These are phyloP conservation scores for Penicillium angulare DNA, from an alignment of 495 filamentous ascomycete genomes.

Conservation along the genomic window DNA sequence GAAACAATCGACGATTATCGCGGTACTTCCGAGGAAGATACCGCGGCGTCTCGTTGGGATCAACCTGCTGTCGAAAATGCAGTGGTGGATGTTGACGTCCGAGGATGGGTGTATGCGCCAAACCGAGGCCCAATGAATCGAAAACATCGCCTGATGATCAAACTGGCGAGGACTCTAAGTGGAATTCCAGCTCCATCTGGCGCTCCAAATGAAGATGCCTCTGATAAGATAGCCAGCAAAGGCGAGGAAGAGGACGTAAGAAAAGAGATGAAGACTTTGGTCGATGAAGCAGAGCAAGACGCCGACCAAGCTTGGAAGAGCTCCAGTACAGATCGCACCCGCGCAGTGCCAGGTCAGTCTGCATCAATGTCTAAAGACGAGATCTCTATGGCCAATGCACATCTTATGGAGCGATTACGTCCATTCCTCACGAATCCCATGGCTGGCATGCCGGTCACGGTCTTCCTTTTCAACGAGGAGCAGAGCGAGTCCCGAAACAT, in stretches of 20 bases:
- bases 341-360: conserved; percentile 42
- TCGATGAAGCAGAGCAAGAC: conserved; percentile 66
- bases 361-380: conserved; percentile 66
- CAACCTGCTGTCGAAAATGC: conserved; percentile 72
- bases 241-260: conserved; percentile 61
- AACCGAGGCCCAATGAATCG: conserved; percentile 82
- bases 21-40: conserved; percentile 21
- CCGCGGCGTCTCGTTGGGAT: conserved; percentile 59
- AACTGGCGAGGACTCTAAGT: conserved; percentile 77
- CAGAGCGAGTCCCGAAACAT: conserved; percentile 76
- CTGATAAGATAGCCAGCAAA: conserved; percentile 21
- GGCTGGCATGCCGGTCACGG: conserved; percentile 68
- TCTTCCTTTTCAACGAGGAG: conserved; percentile 88
- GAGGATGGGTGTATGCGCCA: conserved; percentile 91
- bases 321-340: conserved; percentile 14
- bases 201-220: conserved; percentile 26
- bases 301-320: conserved; percentile 65
- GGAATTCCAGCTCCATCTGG: conserved; percentile 70
- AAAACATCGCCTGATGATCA: conserved; percentile 81
- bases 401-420: conserved; percentile 79
- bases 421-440: conserved; percentile 87
- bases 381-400: conserved; percentile 73
- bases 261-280: conserved; percentile 70
- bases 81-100: conserved; percentile 83
- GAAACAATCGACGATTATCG: conserved; percentile 42